Evolutionary conservation across 345 rosid species (phyloP).

Genomic region (Cardiospermum halicacabum): DNA sequence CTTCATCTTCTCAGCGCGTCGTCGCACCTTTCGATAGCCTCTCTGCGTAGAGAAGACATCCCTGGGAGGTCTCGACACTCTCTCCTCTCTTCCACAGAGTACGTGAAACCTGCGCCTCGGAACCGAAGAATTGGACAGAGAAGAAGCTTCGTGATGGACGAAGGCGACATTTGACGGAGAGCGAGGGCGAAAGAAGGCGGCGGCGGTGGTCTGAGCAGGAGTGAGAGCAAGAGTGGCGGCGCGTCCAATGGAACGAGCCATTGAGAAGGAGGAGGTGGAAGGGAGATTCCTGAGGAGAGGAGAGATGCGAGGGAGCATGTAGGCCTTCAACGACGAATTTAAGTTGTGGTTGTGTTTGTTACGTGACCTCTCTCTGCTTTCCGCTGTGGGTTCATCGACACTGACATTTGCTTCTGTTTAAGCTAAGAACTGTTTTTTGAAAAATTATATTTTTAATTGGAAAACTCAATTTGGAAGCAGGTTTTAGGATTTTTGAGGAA

Average conservation of each 20-base stretch:
- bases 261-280: slow-evolving; percentile 17
- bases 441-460: too few relatives aligned
- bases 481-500: too few relatives aligned
- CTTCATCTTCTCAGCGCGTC: slow-evolving; percentile 40
- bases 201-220: slow-evolving; percentile 14
- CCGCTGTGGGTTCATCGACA: not conserved
- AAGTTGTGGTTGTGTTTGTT: not conserved
- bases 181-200: not conserved
- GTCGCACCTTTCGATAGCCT: slow-evolving; percentile 60
- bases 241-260: slow-evolving; percentile 57
- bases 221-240: slow-evolving; percentile 26
- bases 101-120: slow-evolving; percentile 36
- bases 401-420: not conserved
- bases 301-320: slow-evolving; percentile 42
- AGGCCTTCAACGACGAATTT: not conserved
- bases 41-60: slow-evolving; percentile 44
- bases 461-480: too few relatives aligned
- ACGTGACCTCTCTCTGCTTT: not conserved
- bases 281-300: slow-evolving; percentile 40
- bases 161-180: slow-evolving; percentile 13
- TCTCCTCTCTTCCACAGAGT: slow-evolving; percentile 26
- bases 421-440: too few relatives aligned
- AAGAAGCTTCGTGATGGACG: slow-evolving; percentile 9
- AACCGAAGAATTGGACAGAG: slow-evolving; percentile 14
- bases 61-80: slow-evolving; percentile 15